Base-by-base conservation (phyloP, 108 stramenopile genomes). In the Cylindrotheca closterium region DNA sequence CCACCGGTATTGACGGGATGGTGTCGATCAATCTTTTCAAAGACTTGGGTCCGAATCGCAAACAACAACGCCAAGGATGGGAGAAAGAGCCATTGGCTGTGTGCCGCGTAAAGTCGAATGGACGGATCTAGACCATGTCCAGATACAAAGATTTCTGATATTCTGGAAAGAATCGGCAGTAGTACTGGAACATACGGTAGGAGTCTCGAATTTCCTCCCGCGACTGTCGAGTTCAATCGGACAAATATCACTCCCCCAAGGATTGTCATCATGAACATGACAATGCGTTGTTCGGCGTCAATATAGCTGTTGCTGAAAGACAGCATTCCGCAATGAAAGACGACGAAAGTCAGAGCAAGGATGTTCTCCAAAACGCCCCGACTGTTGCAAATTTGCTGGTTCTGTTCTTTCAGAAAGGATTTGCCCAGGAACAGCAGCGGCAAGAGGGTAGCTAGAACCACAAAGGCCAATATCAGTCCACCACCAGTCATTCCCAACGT, bases 101-200 rank as follows among this genome's bases (percentile, higher is more conserved):
- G 92, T 21, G 88, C 83, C 19, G 55, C 30, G 62, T 93, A 87
- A 22, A 81, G 65, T 32, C 82, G 80, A 29, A 88, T 88, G 8
- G 87, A 87, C 51, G 92, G 86, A 70, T 93, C 92, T 21, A 85
- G 50, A 15, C 92, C 92, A 64, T 93, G 92, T 4, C 92, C 92
- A 4, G 79, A 67, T 21, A 89, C 70, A 28, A 84, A 57, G 29
- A 81, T 29, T 62, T 87, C 86, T 21, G 73, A 62, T 8, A 80
- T 22, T 47, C 92, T 71, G 2, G 86, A 78, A 15, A 75, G 66
- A 0, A 86, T 3, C 27, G 81, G 76, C 48, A 84, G 67, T 2
- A 82, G 15, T 33, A 89, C 30, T 29, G 80, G 67, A 48, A 56
- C 28, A 29, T 73, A 72, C 31, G 61, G 73, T 4, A 58, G 31